phyloP scores from a whole-genome alignment of 2,329 filamentous ascomycete species.

The Aspergillus alliaceus region DNA sequence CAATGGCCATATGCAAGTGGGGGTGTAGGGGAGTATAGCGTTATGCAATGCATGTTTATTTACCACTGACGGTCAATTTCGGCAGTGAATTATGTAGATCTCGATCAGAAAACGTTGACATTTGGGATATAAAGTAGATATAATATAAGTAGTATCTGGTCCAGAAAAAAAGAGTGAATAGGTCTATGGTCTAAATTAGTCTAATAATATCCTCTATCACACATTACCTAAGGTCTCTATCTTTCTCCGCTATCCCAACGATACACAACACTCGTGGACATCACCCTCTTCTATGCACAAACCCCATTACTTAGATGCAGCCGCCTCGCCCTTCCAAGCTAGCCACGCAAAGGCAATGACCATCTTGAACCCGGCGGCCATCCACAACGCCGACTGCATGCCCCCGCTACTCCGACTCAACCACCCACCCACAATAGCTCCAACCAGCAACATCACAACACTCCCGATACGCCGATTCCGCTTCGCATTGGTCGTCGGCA shows the following conservation, averaged over 20 bases:
- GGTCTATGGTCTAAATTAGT: background rate
- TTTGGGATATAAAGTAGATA: no score
- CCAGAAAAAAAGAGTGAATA: no score
- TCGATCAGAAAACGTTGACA: no score
- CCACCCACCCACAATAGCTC: slow-evolving; percentile 45
- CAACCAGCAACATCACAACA: slow-evolving; percentile 39
- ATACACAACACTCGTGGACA: background rate
- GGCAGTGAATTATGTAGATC: no score
- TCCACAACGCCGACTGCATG: slow-evolving; percentile 46
- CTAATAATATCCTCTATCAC: background rate
- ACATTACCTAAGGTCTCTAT: background rate
- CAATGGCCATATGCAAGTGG: no score
- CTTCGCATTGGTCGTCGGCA: slow-evolving; percentile 40
- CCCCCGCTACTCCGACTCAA: slow-evolving; percentile 42
- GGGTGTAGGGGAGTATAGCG: no score
- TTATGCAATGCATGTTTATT: no score
- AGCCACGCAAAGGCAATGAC: slow-evolving; percentile 37
- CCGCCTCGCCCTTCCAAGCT: slow-evolving; percentile 35
- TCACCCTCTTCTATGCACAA: no score
- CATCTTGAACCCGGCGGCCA: slow-evolving; percentile 43
- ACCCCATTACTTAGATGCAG: background rate
- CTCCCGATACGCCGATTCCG: slow-evolving; percentile 39
- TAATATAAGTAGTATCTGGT: no score
- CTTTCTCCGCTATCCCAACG: background rate
- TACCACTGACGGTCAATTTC: no score